Evolutionary conservation across 345 rosid species (phyloP).

Genomic region (Hibiscus syriacus): DNA sequence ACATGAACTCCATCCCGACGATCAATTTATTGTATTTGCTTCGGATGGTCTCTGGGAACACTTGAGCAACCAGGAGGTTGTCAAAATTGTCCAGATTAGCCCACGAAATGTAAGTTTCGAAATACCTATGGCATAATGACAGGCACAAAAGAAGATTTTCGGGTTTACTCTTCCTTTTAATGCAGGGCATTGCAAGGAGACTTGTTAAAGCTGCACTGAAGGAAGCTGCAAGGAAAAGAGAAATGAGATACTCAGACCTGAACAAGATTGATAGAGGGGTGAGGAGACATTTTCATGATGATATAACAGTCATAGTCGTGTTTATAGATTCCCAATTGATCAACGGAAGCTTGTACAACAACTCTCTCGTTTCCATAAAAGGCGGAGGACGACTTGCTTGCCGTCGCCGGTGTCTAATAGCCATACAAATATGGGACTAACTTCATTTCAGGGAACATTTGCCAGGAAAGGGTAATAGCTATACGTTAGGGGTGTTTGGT

Average conservation of each 20-base stretch:
- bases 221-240: slow-evolving; percentile 79
- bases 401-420: background rate
- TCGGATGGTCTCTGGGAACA: slow-evolving; percentile 96
- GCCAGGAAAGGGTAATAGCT: background rate
- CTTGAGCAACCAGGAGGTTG: slow-evolving; percentile 60
- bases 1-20: slow-evolving; percentile 47
- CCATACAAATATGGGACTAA: background rate
- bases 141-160: background rate
- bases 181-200: slow-evolving; percentile 69
- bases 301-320: slow-evolving; percentile 49
- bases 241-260: slow-evolving; percentile 71
- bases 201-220: slow-evolving; percentile 52
- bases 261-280: slow-evolving; percentile 54
- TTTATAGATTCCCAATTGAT: slow-evolving; percentile 27
- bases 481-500: too few species aligned
- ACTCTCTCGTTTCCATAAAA: slow-evolving; percentile 38
- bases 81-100: slow-evolving; percentile 39
- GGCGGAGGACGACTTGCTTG: slow-evolving; percentile 27
- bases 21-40: slow-evolving; percentile 69
- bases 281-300: slow-evolving; percentile 77
- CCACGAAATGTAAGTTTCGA: slow-evolving; percentile 47
- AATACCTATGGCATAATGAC: background rate
- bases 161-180: background rate
- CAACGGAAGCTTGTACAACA: slow-evolving; percentile 4
- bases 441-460: background rate